These are phyloP conservation scores for Phytopythium mirpurense DNA, from an alignment of 352 stramenopile genomes.

Conservation along the genomic window DNA sequence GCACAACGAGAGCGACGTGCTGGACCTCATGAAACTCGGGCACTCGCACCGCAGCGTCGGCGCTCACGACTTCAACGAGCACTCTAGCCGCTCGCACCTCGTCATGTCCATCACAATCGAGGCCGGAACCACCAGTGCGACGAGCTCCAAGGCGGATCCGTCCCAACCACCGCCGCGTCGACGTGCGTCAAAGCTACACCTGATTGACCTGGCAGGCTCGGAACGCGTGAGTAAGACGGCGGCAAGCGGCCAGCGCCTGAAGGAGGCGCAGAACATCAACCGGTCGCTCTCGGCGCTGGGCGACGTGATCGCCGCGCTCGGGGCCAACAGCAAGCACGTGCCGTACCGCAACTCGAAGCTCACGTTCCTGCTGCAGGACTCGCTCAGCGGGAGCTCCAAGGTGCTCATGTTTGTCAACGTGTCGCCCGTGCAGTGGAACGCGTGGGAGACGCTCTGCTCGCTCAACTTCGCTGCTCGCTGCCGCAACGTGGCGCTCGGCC, in stretches of 20 bases:
- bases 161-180: slow-evolving; percentile 9
- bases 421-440: slow-evolving; percentile 84
- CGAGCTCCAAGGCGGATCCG: too few species aligned
- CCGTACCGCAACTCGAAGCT: slow-evolving; percentile 97
- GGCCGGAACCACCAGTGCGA: too few species aligned
- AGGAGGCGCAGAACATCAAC: slow-evolving; percentile 97
- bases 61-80: slow-evolving; percentile 91
- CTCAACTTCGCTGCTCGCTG: slow-evolving; percentile 90
- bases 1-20: slow-evolving; percentile 71
- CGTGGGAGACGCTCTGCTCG: slow-evolving; percentile 86
- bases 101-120: slow-evolving; percentile 41
- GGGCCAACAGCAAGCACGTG: slow-evolving; percentile 83
- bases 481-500: slow-evolving; percentile 81
- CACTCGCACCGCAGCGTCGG: slow-evolving; percentile 86
- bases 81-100: slow-evolving; percentile 89
- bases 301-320: slow-evolving; percentile 93
- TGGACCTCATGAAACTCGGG: slow-evolving; percentile 75
- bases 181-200: slow-evolving; percentile 68
- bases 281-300: slow-evolving; percentile 91
- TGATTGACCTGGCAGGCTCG: slow-evolving; percentile 87
- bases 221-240: slow-evolving; percentile 89
- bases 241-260: slow-evolving; percentile 89
- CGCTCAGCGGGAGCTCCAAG: slow-evolving; percentile 74
- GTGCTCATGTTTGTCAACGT: slow-evolving; percentile 88
- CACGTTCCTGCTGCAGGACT: slow-evolving; percentile 86